phyloP scores from a whole-genome alignment of 2,329 filamentous ascomycete species.

The Anthostomella pinea region DNA sequence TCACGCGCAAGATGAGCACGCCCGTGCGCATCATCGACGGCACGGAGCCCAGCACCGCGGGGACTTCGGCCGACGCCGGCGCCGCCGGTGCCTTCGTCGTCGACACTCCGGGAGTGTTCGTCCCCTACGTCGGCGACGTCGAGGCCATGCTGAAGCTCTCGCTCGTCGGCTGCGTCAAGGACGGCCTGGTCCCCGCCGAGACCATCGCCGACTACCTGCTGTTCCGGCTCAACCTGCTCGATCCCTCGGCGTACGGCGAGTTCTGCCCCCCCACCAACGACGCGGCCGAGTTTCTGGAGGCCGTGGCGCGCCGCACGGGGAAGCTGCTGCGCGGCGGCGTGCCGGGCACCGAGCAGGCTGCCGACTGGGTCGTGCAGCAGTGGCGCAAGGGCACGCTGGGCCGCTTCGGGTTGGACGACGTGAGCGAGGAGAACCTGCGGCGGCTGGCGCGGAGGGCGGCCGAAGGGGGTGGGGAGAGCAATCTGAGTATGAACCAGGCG shows the following conservation, averaged over 20 bases:
- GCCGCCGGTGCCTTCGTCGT: conserved; percentile 71
- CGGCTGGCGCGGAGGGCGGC: conserved; percentile 9
- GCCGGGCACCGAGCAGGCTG: conserved; percentile 69
- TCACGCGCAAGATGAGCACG: conserved; percentile 81
- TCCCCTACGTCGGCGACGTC: conserved; percentile 82
- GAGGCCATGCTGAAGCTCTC: conserved; percentile 95
- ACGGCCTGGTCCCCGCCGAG: conserved; percentile 74
- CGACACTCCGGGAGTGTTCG: conserved; percentile 93
- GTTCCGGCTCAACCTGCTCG: conserved; percentile 71
- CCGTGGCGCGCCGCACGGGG: conserved; percentile 71
- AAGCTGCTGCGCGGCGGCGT: conserved; percentile 70
- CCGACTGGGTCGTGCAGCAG: conserved; percentile 75
- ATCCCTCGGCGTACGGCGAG: conserved; percentile 58
- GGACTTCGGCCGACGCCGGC: too few relatives aligned
- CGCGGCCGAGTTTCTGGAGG: conserved; percentile 66
- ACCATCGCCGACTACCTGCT: conserved; percentile 88
- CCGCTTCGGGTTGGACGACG: conserved; percentile 73
- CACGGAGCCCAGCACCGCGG: conserved; percentile 14
- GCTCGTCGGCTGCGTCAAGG: conserved; percentile 85
- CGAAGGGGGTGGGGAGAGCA: conserved; percentile 46
- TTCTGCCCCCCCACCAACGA: conserved; percentile 80
- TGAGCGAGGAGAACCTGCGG: conserved; percentile 58
- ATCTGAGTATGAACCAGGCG: conserved; percentile 66
- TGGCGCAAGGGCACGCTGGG: conserved; percentile 80
- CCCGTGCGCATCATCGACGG: conserved; percentile 69